Evolutionary conservation across 805 yeast species (phyloP).

Genomic region (Metschnikowia orientalis): DNA sequence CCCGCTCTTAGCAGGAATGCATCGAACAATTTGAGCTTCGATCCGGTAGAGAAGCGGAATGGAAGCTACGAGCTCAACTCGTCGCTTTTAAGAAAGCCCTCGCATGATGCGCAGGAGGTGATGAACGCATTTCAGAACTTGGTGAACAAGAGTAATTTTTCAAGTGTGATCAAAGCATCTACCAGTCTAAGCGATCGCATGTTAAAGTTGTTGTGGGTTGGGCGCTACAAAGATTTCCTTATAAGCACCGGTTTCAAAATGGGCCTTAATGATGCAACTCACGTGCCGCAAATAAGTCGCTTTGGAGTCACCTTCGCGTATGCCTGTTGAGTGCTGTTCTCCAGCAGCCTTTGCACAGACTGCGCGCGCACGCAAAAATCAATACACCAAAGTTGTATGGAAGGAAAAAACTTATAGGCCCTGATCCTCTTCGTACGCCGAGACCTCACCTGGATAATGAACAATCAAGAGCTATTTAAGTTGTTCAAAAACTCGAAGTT

Average conservation of each 20-base stretch:
- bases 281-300: conserved; percentile 44
- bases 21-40: neutral
- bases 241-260: conserved; percentile 69
- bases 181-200: conserved; percentile 62
- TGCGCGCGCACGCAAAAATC: conserved; percentile 11
- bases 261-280: conserved; percentile 31
- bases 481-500: conserved; percentile 38
- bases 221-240: conserved; percentile 73
- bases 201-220: conserved; percentile 78
- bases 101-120: conserved; percentile 22
- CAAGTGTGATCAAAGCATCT: conserved; percentile 69
- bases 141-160: conserved; percentile 51
- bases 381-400: conserved; percentile 13
- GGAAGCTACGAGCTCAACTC: conserved; percentile 28
- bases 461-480: conserved; percentile 16
- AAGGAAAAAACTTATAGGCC: neutral
- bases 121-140: conserved; percentile 49
- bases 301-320: conserved; percentile 62
- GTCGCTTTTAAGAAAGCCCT: conserved; percentile 10
- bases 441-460: conserved; percentile 10
- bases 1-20: conserved; percentile 4
- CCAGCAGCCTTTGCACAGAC: no score
- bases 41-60: conserved; percentile 11
- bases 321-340: conserved; percentile 55
- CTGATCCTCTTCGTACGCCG: conserved; percentile 1